A percentile compares a stretch with the other conserved stretches of the same genome.
Conservation (phyloP, 2,329 filamentous ascomycete genomes). For the Emmonsiellopsis sp. region DNA sequence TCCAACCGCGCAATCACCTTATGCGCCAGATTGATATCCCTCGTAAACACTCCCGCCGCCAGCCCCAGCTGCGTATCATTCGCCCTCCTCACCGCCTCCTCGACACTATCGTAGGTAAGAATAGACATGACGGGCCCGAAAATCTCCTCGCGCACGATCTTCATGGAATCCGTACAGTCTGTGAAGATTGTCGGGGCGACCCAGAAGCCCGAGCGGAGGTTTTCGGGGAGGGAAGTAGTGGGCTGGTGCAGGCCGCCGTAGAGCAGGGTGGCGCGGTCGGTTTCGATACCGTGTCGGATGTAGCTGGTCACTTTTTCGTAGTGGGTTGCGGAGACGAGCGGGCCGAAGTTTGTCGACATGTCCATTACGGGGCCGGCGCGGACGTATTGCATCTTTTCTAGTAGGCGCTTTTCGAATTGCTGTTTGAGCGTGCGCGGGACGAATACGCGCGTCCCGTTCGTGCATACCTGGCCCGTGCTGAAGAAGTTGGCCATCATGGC, state of each 20-base stretch:
- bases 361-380: slow-evolving; percentile 67
- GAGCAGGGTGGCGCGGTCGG: slow-evolving; percentile 64
- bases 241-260: slow-evolving; percentile 56
- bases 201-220: slow-evolving; percentile 64
- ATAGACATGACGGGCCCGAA: slow-evolving; percentile 84
- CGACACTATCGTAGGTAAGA: slow-evolving; percentile 60
- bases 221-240: slow-evolving; percentile 35
- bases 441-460: slow-evolving; percentile 84
- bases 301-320: slow-evolving; percentile 70
- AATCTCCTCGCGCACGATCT: slow-evolving; percentile 72
- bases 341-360: slow-evolving; percentile 69
- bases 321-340: slow-evolving; percentile 66
- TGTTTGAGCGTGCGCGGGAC: slow-evolving; percentile 58
- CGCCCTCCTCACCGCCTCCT: slow-evolving; percentile 62
- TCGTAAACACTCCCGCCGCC: slow-evolving; percentile 75
- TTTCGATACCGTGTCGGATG: slow-evolving; percentile 64
- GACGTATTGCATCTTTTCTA: slow-evolving; percentile 61
- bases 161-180: slow-evolving; percentile 75
- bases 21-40: slow-evolving; percentile 65
- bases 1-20: slow-evolving; percentile 61
- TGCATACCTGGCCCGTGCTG: slow-evolving; percentile 85
- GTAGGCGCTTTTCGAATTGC: slow-evolving; percentile 58
- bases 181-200: slow-evolving; percentile 77
- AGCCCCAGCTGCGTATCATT: slow-evolving; percentile 72
- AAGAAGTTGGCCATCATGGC: slow-evolving; percentile 95